Evolutionary conservation across 2,329 filamentous ascomycete species (phyloP), one percentile per base, ranked within the genome.

Genomic region (Alternaria brassicicola): DNA sequence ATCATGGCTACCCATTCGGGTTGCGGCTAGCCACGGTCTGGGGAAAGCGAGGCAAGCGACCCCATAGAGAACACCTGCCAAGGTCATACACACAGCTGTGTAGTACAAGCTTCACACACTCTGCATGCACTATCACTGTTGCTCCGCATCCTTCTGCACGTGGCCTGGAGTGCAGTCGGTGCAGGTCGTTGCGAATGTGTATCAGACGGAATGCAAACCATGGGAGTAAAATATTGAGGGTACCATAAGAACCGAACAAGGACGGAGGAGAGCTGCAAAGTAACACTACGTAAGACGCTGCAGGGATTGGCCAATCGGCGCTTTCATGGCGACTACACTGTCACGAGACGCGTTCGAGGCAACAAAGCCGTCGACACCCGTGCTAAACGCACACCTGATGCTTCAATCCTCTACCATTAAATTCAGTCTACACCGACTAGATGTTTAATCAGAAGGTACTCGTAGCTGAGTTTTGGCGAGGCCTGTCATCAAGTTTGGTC

Each of bases 11-110:
- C 43, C 60, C 64, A 46, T 64, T 68, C 57, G 50, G 43, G 67
- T 62, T 63, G 39, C 74, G 72, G 74, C 67, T 76, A 75, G 64
- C 52, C 50, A 74, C 73, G 74, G 74, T 69, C 46, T 65, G 55
- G 59, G 68, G 65, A 55, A 63, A 68, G 62, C 55, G 39, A 61
- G 25, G 42, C 57, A 67, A 64, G 59, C 65, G 64, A 65, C 51
- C 64, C 64, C 64, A 63, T 53, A 39, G 15, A 38, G 41, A 41
- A 41, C 36, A 46, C 41, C 36, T 28, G 56, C 60, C 62, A 63
- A 64, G 56, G 9, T 36, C 25, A 51, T 56, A 36, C 49, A 21
- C 33, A 39, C 52, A 35, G n/a, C 26, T 43, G n/a, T 39, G 33
- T 26, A 26, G 17, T 42, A 33, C 48, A 49, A 51, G n/a, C 36